Evolutionary conservation across 495 filamentous ascomycete species (phyloP), one percentile per base, ranked within the genome.

Genomic region (Xylaria sp.): DNA sequence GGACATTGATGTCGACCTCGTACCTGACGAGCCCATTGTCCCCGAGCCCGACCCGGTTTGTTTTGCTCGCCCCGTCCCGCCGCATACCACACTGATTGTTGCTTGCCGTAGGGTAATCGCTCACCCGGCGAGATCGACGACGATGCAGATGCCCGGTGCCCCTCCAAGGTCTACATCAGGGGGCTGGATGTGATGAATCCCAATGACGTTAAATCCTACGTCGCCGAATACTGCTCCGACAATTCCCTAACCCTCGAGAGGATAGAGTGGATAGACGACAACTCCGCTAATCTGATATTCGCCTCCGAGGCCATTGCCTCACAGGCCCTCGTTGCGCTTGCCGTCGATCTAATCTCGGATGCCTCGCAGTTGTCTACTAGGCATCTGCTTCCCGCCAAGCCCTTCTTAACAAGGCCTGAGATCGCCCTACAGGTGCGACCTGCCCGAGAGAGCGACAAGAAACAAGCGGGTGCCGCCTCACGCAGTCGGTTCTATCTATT

Each of bases 191-290:
- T 90, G 69, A 85, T 98, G 76, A 92, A 88, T 19, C 93, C 94
- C 9, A 84, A 88, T 29, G 87, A 97, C 68, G 90, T 97, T 73
- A 89, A 90, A 72, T 79, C 83, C 71, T 98, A 92, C 73, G 86
- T 91, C 2, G 65, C 78, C 5, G 87, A 92, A 65, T 88, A 94
- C 78, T 93, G 89, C 75, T 75, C 85, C 17, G 72, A 79, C 4
- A 82, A 87, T 17, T 73, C 77, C 7, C 86, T 91, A 24, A 76
- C 82, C 6, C 86, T 91, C 37, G 77, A 83, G 29, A 87, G 88
- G 24, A 82, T 98, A 73, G 93, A 98, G 80, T 99, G 96, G 96
- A 95, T 99, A 71, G 92, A 99, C 75, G 96, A 99, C 78, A 91
- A 88, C 21, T 96, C 94, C 0, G 93, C 93, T 70, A 98, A 97